Conservation (phyloP, 768 basidiomycete genomes). For the Tylopilus felleus region DNA sequence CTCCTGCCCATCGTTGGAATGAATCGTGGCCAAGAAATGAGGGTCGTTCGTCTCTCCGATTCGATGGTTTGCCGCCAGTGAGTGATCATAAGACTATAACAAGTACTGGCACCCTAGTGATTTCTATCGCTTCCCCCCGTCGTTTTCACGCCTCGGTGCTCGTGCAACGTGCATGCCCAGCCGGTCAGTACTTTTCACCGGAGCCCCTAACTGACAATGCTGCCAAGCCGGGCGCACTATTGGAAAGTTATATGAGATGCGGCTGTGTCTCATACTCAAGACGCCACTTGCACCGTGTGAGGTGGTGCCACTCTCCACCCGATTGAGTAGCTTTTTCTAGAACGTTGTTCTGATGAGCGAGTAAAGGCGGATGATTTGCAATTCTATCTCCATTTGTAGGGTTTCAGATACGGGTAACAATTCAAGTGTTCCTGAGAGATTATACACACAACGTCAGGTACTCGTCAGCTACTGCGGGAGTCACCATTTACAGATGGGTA, state of each 20-base stretch:
- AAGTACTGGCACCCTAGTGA: neutral
- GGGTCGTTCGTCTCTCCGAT: neutral
- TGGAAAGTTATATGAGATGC: neutral
- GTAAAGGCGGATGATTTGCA: neutral
- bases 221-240: slow-evolving; percentile 8
- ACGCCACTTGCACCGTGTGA: neutral
- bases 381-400: neutral
- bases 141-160: neutral
- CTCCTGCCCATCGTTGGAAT: neutral
- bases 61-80: slow-evolving; percentile 12
- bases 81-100: neutral
- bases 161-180: neutral
- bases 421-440: neutral
- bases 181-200: neutral
- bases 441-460: neutral
- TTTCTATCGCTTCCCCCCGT: neutral
- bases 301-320: neutral
- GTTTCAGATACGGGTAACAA: neutral
- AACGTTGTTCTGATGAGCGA: neutral
- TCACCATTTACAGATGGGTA: neutral
- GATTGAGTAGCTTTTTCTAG: neutral
- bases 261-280: slow-evolving; percentile 1
- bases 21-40: neutral
- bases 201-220: neutral
- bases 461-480: neutral